A percentile compares a stretch with the other conserved stretches of the same genome.
phyloP scores from a whole-genome alignment of 805 yeast species.

The Henningerozyma blattae region DNA sequence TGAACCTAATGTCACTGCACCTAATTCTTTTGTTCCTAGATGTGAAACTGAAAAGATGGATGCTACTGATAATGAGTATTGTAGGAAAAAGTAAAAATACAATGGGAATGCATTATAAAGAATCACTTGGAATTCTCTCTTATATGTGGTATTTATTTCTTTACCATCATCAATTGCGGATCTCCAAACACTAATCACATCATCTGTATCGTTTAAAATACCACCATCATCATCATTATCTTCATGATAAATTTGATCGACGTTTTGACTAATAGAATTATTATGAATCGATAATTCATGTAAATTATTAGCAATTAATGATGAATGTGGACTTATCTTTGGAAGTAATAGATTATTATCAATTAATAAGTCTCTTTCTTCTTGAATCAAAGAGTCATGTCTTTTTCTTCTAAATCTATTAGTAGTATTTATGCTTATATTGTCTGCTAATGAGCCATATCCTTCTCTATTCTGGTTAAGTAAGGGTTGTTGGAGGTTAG shows the following conservation, averaged over 20 bases:
- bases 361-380: slow-evolving; percentile 23
- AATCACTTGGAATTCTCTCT: slow-evolving; percentile 33
- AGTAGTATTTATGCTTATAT: background rate
- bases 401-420: background rate
- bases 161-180: slow-evolving; percentile 21
- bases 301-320: background rate
- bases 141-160: slow-evolving; percentile 18
- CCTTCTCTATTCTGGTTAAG: too few relatives aligned
- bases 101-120: slow-evolving; percentile 45
- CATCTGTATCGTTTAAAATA: slow-evolving; percentile 3
- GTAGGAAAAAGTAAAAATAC: slow-evolving; percentile 54
- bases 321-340: background rate
- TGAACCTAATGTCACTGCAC: slow-evolving; percentile 63
- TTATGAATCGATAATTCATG: background rate
- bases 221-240: slow-evolving; percentile 7
- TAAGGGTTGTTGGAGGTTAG: too few relatives aligned
- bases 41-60: slow-evolving; percentile 70
- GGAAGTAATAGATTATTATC: slow-evolving; percentile 18
- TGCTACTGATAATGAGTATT: slow-evolving; percentile 63
- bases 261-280: background rate
- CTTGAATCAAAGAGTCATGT: slow-evolving; percentile 12
- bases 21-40: slow-evolving; percentile 57
- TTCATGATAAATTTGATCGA: background rate
- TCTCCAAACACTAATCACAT: slow-evolving; percentile 20
- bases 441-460: too few relatives aligned